A percentile compares a stretch with the other conserved stretches of the same genome.
phyloP scores from a whole-genome alignment of 2,329 filamentous ascomycete species.

The Nemania sp. region DNA sequence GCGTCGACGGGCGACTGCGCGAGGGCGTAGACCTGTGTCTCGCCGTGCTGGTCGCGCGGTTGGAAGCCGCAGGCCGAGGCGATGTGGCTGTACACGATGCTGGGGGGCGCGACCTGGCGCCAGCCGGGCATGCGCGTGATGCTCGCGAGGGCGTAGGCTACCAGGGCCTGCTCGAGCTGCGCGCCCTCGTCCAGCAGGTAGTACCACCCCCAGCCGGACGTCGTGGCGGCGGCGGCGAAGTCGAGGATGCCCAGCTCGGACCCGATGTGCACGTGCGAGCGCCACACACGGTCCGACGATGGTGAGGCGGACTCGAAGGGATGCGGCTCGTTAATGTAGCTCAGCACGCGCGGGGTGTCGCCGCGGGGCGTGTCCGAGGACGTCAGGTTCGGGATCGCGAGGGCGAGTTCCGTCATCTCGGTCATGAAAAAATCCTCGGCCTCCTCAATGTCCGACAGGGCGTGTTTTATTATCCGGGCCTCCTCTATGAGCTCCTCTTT shows the following conservation, averaged over 20 bases:
- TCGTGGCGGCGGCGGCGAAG: conserved; percentile 82
- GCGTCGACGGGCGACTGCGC: conserved; percentile 74
- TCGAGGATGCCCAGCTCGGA: conserved; percentile 89
- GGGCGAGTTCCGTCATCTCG: conserved; percentile 80
- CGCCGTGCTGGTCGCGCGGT: conserved; percentile 87
- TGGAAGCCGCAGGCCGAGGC: conserved; percentile 93
- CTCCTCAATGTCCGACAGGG: conserved; percentile 70
- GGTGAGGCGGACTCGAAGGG: conserved; percentile 49
- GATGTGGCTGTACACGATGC: conserved; percentile 91
- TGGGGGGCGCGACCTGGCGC: conserved; percentile 85
- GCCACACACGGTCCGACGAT: conserved; percentile 63
- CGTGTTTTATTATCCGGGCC: conserved; percentile 72
- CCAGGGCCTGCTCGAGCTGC: conserved; percentile 91
- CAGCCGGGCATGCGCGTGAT: conserved; percentile 74
- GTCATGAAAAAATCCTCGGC: conserved; percentile 68
- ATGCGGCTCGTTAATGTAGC: conserved; percentile 82
- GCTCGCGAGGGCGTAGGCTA: conserved; percentile 84
- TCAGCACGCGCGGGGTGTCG: conserved; percentile 71
- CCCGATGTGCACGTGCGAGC: conserved; percentile 89
- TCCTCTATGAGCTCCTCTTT: conserved; percentile 70
- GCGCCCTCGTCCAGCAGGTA: conserved; percentile 93
- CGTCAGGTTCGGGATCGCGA: conserved; percentile 88
- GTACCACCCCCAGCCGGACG: conserved; percentile 98
- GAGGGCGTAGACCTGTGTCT: conserved; percentile 91
- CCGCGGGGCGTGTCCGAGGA: conserved; percentile 80